Base-by-base conservation (phyloP, 1,284 basidiomycete species). In the Waitea zeae region DNA sequence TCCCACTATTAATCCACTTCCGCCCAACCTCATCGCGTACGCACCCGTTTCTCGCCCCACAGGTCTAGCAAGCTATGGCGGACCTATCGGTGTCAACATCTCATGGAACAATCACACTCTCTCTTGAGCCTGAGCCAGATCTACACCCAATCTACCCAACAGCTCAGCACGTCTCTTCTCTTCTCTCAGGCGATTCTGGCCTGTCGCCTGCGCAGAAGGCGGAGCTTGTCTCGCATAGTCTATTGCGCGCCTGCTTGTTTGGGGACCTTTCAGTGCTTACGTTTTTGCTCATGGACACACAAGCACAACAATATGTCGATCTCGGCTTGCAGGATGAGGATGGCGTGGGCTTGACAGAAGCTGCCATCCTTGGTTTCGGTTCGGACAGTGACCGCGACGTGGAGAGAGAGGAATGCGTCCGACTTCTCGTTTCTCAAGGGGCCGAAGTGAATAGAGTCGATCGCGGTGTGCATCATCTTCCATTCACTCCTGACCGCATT, bases 361-460 rank as follows among this genome's bases (percentile, higher is more conserved):
- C 75, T 40, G 62, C 78, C n/a, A 82, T 89, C 43, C 69, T 82
- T 42, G 78, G 81, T 6, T 90, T 89, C 51, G 82, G 83, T 15
- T 70, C 74, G 34, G 80, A 83, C 39, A 66, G 67, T n/a, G 81
- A 86, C 41, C 67, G 74, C 43, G 81, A 84, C 39, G 64, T 86
- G 12, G 87, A 90, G 48, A 65, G 80, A 40, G 87, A 93, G 52
- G 89, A 95, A 52, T 82, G 76, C 39, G 80, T 92, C 2, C 62
- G 88, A 35, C 54, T 87, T 30, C 60, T 95, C 22, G 71, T 88
- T 12, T 65, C 71, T 31, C 75, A 87, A 47, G 82, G 87, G 34
- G 80, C 77, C 31, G 76, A 86, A 46, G 56, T 83, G 33, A 59
- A 56, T 20, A 48, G 54, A 31, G 58, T 64, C 18, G 87, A 90